These are phyloP conservation scores for Conidiobolus incongruus DNA, from an alignment of 371 early-diverging fungal species.

Conservation along the genomic window DNA sequence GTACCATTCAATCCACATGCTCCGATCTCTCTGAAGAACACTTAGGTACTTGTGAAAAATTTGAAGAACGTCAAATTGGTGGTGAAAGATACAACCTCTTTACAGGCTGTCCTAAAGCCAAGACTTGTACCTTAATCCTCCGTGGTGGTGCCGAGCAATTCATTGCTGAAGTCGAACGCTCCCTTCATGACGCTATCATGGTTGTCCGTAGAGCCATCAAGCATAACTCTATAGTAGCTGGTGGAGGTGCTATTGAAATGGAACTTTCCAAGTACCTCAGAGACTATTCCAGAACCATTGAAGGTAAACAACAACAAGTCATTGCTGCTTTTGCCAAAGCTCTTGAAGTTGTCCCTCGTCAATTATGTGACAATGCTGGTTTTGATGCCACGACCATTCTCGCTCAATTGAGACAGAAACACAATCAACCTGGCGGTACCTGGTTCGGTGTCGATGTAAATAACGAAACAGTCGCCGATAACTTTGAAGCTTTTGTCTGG, in stretches of 20 bases:
- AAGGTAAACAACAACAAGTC: constrained; percentile 93
- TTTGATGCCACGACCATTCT: constrained; percentile 98
- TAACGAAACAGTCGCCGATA: constrained; percentile 73
- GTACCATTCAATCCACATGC: constrained; percentile 77
- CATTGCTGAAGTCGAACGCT: constrained; percentile 98
- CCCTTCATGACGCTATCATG: constrained; percentile 98
- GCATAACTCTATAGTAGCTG: constrained; percentile 87
- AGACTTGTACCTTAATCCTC: constrained; percentile 91
- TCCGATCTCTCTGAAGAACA: constrained; percentile 64
- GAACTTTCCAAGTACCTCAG: constrained; percentile 88
- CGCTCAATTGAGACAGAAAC: constrained; percentile 91
- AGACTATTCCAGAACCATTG: constrained; percentile 71
- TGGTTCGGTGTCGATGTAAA: constrained; percentile 93
- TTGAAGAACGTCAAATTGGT: constrained; percentile 98
- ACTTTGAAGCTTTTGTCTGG: constrained; percentile 93
- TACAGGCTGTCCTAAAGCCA: constrained; percentile 71
- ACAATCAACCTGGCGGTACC: constrained; percentile 47
- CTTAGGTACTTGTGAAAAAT: constrained; percentile 73
- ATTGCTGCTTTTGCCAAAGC: constrained; percentile 94
- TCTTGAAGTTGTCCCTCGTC: constrained; percentile 96
- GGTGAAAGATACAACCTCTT: constrained; percentile 96
- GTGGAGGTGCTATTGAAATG: constrained; percentile 98
- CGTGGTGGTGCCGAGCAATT: constrained; percentile 99
- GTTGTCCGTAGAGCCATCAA: constrained; percentile 93
- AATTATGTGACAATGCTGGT: constrained; percentile 98